Conservation (phyloP, 495 filamentous ascomycete species). For the Xylaria nigripes region DNA sequence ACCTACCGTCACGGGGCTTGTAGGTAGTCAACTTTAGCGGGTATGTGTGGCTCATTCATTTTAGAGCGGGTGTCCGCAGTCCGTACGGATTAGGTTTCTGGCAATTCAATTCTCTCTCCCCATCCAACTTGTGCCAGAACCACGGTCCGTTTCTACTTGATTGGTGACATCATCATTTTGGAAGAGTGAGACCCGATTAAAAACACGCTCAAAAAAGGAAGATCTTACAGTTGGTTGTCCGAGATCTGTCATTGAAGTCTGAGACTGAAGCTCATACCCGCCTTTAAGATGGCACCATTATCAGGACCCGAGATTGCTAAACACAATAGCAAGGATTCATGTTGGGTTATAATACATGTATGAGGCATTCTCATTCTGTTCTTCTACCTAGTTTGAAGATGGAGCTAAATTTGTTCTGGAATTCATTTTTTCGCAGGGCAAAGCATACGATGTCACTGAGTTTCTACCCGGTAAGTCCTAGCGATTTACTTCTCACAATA, state of each 20-base stretch:
- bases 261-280: background rate
- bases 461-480: constrained; percentile 45
- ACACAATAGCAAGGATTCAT: constrained; percentile 11
- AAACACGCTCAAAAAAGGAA: background rate
- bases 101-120: background rate
- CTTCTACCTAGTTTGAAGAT: background rate
- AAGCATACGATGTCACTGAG: constrained; percentile 77
- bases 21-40: too few species aligned
- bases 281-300: constrained; percentile 5
- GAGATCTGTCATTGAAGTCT: background rate
- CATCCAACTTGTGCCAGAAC: background rate
- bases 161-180: background rate
- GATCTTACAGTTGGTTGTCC: background rate
- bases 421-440: constrained; percentile 24
- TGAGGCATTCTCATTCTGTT: background rate
- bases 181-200: background rate
- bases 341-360: constrained; percentile 14
- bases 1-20: too few species aligned
- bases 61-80: too few species aligned
- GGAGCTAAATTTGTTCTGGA: background rate
- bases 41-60: background rate
- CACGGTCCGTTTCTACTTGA: background rate
- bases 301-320: constrained; percentile 12
- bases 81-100: too few species aligned
- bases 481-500: background rate